These are phyloP conservation scores for Leavenworthia alabamica DNA, from an alignment of 345 rosid genomes.

Conservation along the genomic window DNA sequence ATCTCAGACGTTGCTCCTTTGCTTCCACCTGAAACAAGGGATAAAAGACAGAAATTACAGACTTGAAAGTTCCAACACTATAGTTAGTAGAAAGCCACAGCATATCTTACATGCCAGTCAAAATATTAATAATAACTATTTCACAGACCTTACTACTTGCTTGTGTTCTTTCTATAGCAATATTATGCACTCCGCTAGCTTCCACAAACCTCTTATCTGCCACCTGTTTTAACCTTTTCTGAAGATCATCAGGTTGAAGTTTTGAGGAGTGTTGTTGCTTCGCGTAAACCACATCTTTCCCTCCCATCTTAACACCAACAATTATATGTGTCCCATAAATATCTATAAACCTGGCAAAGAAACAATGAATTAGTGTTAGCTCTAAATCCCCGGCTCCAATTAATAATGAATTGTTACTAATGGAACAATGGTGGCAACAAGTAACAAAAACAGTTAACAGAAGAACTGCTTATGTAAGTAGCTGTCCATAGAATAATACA, in stretches of 20 bases:
- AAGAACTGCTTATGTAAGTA: neutral
- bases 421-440: neutral
- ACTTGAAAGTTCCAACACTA: neutral
- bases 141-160: constrained; percentile 28
- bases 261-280: constrained; percentile 77
- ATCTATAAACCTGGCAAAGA: constrained; percentile 65
- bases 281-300: constrained; percentile 80
- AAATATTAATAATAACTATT: neutral
- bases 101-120: neutral
- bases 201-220: constrained; percentile 83
- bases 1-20: constrained; percentile 75
- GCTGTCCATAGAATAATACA: neutral
- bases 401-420: neutral
- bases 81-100: neutral
- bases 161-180: constrained; percentile 13
- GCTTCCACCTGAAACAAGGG: constrained; percentile 52
- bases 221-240: constrained; percentile 67
- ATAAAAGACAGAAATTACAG: neutral
- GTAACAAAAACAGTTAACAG: neutral
- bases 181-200: constrained; percentile 35
- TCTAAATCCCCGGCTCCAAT: neutral
- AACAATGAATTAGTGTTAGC: neutral
- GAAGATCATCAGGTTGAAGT: constrained; percentile 70
- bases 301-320: constrained; percentile 93
- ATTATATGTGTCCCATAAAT: constrained; percentile 80